Percentiles rank a stretch among this genome's conserved stretches.
phyloP scores from a whole-genome alignment of 2,329 filamentous ascomycete genomes.

The Aspergillus intermedius region DNA sequence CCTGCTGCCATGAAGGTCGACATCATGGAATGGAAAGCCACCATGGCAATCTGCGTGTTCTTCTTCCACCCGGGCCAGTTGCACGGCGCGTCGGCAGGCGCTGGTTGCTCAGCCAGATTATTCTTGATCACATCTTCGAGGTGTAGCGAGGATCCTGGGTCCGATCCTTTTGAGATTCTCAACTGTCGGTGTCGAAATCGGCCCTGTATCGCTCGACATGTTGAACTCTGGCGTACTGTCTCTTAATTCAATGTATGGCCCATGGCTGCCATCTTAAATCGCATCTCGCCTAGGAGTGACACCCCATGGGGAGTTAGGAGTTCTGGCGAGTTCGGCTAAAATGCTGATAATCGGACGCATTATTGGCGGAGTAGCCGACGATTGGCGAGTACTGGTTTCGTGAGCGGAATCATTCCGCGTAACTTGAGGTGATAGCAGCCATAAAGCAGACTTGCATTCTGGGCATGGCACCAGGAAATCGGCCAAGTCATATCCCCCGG shows the following conservation, averaged over 20 bases:
- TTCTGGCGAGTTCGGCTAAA: background rate
- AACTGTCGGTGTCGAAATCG: background rate
- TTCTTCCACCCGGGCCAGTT: constrained; percentile 28
- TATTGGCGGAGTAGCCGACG: background rate
- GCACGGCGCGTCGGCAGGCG: constrained; percentile 11
- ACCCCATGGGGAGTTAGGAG: constrained; percentile 5
- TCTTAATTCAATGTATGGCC: background rate
- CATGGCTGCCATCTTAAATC: background rate
- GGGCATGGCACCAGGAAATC: too few species aligned
- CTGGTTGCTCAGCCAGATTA: background rate
- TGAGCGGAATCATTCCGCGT: constrained; percentile 19
- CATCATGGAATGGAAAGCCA: constrained; percentile 51
- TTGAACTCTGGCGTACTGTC: too few species aligned
- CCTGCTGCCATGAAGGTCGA: constrained; percentile 46
- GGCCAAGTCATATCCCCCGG: too few species aligned
- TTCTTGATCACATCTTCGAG: constrained; percentile 9
- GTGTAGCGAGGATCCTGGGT: constrained; percentile 7
- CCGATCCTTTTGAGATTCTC: background rate
- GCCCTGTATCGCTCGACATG: too few species aligned
- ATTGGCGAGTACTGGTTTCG: background rate
- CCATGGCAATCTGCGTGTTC: constrained; percentile 45
- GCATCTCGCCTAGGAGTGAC: background rate
- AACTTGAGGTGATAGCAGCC: constrained; percentile 13
- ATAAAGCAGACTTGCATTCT: too few species aligned
- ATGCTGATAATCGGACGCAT: background rate